Evolutionary conservation across 495 filamentous ascomycete species (phyloP), one percentile per base, ranked within the genome.

Genomic region (Aspergillus sclerotioniger): DNA sequence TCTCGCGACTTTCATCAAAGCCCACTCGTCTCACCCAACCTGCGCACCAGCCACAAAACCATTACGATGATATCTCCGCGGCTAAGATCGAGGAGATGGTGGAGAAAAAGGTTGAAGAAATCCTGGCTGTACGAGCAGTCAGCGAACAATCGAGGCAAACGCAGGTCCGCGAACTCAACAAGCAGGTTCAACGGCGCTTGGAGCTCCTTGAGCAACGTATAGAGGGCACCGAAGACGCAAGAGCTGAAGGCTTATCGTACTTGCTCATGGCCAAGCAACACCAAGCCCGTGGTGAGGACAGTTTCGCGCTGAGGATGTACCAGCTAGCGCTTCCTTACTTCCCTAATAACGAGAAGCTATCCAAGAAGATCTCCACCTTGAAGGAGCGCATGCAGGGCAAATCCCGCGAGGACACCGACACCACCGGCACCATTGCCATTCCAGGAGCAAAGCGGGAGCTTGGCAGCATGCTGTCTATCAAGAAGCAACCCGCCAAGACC

Each of bases 191-290:
- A 60, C 84, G 79, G 32, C 84, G 94, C 0, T 76, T 98, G 3
- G 91, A 96, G 48, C 82, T 86, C 6, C 79, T 98, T 3, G 94
- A 98, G 70, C 84, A 88, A 60, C 87, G 87, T 20, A 88, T 98
- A 31, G 88, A 94, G 20, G 85, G 80, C 21, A 78, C 83, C 15
- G 88, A 95, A 46, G 89, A 93, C 66, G 76, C 79, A 5, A 80
- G 88, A 48, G 84, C 90, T 0, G 89, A 96, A 58, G 93, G 92
- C 0, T 67, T 97, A 16, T 90, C 89, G 0, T 91, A 87, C 61
- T 70, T 97, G 53, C 78, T 97, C 15, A 92, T 96, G 83, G 94
- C 91, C 0, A 91, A 94, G 60, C 91, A 97, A 64, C 91, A 96
- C 61, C 89, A 90, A 58, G 89, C 87, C 25, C 79, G 87, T 1